Conservation (phyloP, 2,329 filamentous ascomycete genomes). For the Pestalotiopsis sp. region DNA sequence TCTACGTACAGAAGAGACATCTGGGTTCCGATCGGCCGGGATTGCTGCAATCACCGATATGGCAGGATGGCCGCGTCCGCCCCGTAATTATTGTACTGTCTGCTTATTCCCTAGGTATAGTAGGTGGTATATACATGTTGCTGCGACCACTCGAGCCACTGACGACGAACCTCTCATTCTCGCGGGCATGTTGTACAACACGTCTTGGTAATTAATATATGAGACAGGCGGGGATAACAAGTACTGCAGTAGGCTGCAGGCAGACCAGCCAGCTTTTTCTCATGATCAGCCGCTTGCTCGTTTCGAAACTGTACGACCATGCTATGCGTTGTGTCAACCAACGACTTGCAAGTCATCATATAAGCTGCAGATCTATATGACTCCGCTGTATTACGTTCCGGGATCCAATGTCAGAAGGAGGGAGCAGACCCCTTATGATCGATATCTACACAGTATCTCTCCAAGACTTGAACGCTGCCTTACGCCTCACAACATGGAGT, state of each 20-base stretch:
- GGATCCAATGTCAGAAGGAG: background rate
- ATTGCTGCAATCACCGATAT: background rate
- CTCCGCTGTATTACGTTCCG: background rate
- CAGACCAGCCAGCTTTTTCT: background rate
- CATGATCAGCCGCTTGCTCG: background rate
- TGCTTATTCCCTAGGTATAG: too few relatives aligned
- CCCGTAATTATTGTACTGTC: too few relatives aligned
- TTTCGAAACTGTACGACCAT: background rate
- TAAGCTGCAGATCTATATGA: background rate
- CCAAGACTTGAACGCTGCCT: too few relatives aligned
- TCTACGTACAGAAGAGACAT: background rate
- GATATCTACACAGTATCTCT: background rate
- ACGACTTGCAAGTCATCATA: background rate
- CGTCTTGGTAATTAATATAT: background rate
- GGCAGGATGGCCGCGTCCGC: background rate
- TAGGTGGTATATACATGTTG: too few relatives aligned
- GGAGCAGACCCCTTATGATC: background rate
- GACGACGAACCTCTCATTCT: background rate
- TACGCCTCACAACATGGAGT: background rate
- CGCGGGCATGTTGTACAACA: background rate
- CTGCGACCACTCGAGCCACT: too few relatives aligned
- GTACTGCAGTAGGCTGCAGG: background rate
- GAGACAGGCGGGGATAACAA: background rate
- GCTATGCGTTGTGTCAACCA: background rate
- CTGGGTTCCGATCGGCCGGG: conserved; percentile 6